These are phyloP conservation scores for Fimicolochytrium jonesii DNA, from an alignment of 192 early-diverging fungal species.

Conservation along the genomic window DNA sequence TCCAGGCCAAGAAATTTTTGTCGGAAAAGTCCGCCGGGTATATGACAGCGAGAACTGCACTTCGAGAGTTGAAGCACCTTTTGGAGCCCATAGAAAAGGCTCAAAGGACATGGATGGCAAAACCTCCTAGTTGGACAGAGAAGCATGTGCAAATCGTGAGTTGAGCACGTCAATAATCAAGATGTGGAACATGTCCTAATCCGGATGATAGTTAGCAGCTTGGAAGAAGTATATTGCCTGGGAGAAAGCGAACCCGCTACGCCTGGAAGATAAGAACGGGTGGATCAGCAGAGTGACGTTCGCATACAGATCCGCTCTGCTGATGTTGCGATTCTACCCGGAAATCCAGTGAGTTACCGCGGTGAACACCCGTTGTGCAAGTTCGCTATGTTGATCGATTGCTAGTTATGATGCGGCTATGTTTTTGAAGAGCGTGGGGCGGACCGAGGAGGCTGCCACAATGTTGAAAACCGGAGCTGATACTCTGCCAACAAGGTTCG, in stretches of 20 bases:
- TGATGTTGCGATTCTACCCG: constrained; percentile 80
- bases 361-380: not conserved
- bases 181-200: too few species aligned
- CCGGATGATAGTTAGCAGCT: constrained; percentile 58
- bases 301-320: constrained; percentile 82
- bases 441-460: constrained; percentile 54
- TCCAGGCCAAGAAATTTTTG: constrained; percentile 88
- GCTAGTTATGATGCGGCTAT: constrained; percentile 27
- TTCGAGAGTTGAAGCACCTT: constrained; percentile 73
- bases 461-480: constrained; percentile 66
- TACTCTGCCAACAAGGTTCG: constrained; percentile 64
- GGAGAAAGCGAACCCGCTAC: constrained; percentile 85
- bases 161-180: too few species aligned
- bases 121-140: constrained; percentile 76
- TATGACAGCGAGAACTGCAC: constrained; percentile 88
- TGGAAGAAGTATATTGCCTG: constrained; percentile 91
- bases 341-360: constrained; percentile 71
- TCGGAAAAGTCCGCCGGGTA: constrained; percentile 81
- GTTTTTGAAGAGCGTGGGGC: constrained; percentile 29
- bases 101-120: constrained; percentile 58
- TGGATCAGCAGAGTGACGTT: constrained; percentile 71
- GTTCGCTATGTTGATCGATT: not conserved
- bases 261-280: constrained; percentile 56
- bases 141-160: constrained; percentile 53
- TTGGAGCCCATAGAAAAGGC: constrained; percentile 70